Conservation (phyloP, 1,284 basidiomycete species). For the Austroboletus niveus region DNA sequence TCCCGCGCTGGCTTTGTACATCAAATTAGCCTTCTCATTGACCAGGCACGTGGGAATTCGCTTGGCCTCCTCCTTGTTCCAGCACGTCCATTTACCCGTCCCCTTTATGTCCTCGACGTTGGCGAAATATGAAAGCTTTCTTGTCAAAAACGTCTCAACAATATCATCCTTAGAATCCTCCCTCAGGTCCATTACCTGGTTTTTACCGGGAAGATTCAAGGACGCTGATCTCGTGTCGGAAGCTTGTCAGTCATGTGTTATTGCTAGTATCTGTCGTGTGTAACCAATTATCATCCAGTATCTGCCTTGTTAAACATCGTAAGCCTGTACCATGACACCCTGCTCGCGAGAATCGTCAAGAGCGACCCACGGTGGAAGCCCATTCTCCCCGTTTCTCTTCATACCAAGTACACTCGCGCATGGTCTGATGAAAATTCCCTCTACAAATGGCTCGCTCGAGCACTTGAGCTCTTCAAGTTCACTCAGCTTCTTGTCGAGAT, state of each 20-base stretch:
- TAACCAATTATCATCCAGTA: conserved; percentile 43
- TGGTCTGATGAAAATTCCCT: conserved; percentile 67
- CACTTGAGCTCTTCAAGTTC: conserved; percentile 73
- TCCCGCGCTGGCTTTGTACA: conserved; percentile 24
- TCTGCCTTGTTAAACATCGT: conserved; percentile 71
- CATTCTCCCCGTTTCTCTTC: conserved; percentile 63
- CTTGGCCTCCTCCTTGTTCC: not conserved
- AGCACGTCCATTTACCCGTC: not conserved
- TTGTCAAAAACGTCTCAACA: conserved; percentile 79
- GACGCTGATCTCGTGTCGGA: conserved; percentile 94
- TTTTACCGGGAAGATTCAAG: conserved; percentile 93
- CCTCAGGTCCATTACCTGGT: conserved; percentile 88
- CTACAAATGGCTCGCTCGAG: conserved; percentile 77
- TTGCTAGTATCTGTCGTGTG: conserved; percentile 8
- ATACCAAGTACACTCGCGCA: conserved; percentile 79
- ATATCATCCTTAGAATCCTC: conserved; percentile 88
- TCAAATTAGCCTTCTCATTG: not conserved
- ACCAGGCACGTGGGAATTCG: conserved; percentile 10
- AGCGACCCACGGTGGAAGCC: conserved; percentile 65
- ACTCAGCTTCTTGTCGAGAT: conserved; percentile 85
- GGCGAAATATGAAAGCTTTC: conserved; percentile 76
- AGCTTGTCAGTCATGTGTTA: conserved; percentile 64
- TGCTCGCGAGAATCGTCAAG: conserved; percentile 67
- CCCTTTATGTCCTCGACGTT: conserved; percentile 43
- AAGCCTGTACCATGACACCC: conserved; percentile 86